Conservation (phyloP, 305 asterid genomes). For the Galium porrigens region DNA sequence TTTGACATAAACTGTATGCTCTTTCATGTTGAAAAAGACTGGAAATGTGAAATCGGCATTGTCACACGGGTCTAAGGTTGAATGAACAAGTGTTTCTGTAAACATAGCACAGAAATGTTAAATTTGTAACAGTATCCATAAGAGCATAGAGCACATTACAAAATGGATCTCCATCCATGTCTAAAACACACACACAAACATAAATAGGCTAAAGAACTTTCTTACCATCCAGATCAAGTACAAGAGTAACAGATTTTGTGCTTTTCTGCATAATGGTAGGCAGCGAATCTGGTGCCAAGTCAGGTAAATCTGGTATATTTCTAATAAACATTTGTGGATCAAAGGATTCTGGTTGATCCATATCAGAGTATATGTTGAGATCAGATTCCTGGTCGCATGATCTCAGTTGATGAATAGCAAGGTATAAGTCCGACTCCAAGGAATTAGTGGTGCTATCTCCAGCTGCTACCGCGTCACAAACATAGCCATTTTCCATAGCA, state of each 20-base stretch:
- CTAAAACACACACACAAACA: neutral
- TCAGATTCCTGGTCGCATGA: conserved; percentile 45
- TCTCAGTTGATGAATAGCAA: conserved; percentile 65
- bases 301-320: conserved; percentile 52
- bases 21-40: conserved; percentile 74
- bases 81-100: conserved; percentile 98
- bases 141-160: neutral
- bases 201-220: conserved; percentile 1
- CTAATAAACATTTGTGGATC: conserved; percentile 79
- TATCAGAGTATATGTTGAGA: conserved; percentile 30
- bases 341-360: conserved; percentile 52
- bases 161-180: neutral
- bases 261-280: conserved; percentile 27
- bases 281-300: conserved; percentile 25
- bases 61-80: conserved; percentile 60
- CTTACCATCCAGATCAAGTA: conserved; percentile 91
- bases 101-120: conserved; percentile 20
- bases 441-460: conserved; percentile 30
- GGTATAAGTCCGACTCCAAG: conserved; percentile 50
- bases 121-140: conserved; percentile 14
- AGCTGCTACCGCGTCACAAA: conserved; percentile 28
- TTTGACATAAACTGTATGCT: conserved; percentile 67
- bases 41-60: conserved; percentile 84
- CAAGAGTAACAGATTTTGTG: conserved; percentile 47
- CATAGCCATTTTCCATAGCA: conserved; percentile 33